Base-by-base conservation (phyloP, 139 green algal species). In the Yamagishiella unicocca region DNA sequence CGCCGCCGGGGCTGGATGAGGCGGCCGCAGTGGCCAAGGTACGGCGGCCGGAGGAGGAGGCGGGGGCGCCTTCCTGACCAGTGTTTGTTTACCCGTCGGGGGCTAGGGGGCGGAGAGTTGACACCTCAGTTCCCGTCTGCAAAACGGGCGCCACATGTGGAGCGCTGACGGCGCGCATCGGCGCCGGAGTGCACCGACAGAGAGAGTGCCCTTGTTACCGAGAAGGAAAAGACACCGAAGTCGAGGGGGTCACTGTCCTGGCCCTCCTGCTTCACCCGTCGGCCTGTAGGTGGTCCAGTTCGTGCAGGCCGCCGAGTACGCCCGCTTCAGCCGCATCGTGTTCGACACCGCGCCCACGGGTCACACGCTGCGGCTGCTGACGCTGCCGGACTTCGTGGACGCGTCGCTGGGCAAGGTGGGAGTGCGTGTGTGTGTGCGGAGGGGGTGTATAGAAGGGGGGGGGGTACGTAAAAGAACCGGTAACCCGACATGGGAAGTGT, bases 311-410 rank as follows among this genome's bases (percentile, higher is more conserved):
- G 94, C 96, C 58, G 95, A 99, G 90, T 99, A 98, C 83, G 94
- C 95, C 0, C 93, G 96, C 40, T 99, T 99, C 93, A 96, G 93
- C 0, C 94, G 97, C 87, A 99, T 99, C 90, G 88, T 99, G 50
- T 99, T 99, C 89, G 98, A 99, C 93, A 99, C 98, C 0, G 97
- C 98, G 8, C 98, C 98, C 42, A 99, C 97, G 2, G 96, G 96
- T 8, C 96, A 99, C 95, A 99, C 96, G 53, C 92, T 99, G 77
- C 88, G 96, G 70, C 92, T 99, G 90, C 96, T 99, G 72, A 92
- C 92, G 4, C 94, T 98, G 74, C 96, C 96, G 10, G 96, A 98
- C 46, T 98, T 98, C 90, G 95, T 98, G 31, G 82, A 97, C 71
- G 91, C 91, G 0, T 93, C 91, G 1, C 90, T 98, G 31, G 91